These are phyloP conservation scores for Rhizopogon vinicolor DNA, from an alignment of 768 basidiomycete species.

Conservation along the genomic window DNA sequence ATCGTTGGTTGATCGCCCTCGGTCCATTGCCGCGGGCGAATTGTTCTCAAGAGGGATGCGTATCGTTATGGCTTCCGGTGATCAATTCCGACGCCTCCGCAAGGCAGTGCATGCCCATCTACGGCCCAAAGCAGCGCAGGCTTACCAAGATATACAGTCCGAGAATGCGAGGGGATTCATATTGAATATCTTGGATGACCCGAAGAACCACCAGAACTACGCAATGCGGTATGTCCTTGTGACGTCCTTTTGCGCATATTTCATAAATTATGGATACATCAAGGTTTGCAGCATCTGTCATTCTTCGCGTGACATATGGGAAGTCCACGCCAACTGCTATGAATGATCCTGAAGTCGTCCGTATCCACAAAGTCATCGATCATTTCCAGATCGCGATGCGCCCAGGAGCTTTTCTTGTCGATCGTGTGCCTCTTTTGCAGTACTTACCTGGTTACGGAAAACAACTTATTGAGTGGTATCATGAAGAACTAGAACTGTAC, in stretches of 20 bases:
- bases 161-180: conserved; percentile 22
- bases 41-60: too few species aligned
- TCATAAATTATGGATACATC: too few species aligned
- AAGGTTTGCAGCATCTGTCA: conserved; percentile 16
- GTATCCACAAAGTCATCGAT: too few species aligned
- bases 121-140: conserved; percentile 40
- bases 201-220: conserved; percentile 33
- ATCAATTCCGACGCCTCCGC: conserved; percentile 45
- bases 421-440: too few species aligned
- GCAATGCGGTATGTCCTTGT: conserved; percentile 41
- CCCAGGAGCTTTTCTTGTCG: too few species aligned
- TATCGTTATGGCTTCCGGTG: conserved; percentile 34
- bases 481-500: too few species aligned
- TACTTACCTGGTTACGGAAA: too few species aligned
- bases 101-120: conserved; percentile 53
- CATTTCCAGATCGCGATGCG: too few species aligned
- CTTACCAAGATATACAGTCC: conserved; percentile 40
- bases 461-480: too few species aligned
- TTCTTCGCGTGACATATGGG: conserved; percentile 18
- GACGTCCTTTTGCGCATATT: too few species aligned
- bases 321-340: conserved; percentile 2
- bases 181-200: conserved; percentile 26
- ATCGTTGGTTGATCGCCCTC: conserved; percentile 45
- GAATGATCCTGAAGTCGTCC: too few species aligned
- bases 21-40: conserved; percentile 37